These are phyloP conservation scores for Cystofilobasidium capitatum DNA, from an alignment of 768 basidiomycete species.

Conservation along the genomic window DNA sequence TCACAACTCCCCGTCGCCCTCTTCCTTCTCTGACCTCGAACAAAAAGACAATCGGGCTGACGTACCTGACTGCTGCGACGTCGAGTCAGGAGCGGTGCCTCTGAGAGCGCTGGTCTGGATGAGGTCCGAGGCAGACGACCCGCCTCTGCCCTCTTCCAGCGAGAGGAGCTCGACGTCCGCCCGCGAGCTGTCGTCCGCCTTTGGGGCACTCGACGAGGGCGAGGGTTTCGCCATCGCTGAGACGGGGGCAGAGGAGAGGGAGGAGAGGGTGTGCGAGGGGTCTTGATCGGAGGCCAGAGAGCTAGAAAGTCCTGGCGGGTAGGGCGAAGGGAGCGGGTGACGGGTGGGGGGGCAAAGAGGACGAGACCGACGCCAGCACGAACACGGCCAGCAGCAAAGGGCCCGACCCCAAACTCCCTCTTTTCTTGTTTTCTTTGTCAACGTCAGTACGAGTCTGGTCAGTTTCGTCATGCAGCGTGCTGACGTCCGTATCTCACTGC, in stretches of 20 bases:
- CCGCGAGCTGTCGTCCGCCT: slow-evolving; percentile 4
- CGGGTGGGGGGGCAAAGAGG: too few species aligned
- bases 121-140: background rate
- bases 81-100: background rate
- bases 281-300: background rate
- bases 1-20: too few species aligned
- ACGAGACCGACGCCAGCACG: too few species aligned
- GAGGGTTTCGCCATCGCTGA: background rate
- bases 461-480: too few species aligned
- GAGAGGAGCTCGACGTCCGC: background rate
- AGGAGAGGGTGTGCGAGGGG: background rate
- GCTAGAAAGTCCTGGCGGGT: background rate
- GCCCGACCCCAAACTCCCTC: too few species aligned
- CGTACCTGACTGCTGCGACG: background rate
- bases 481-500: too few species aligned
- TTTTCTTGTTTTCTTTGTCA: too few species aligned
- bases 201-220: background rate
- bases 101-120: background rate
- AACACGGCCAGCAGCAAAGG: too few species aligned
- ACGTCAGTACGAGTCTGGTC: too few species aligned
- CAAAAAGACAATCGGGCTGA: background rate
- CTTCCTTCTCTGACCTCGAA: too few species aligned
- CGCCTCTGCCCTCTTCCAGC: background rate
- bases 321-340: background rate
- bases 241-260: background rate